Base-by-base conservation (phyloP, 305 asterid species). In the Nicotiana rustica region DNA sequence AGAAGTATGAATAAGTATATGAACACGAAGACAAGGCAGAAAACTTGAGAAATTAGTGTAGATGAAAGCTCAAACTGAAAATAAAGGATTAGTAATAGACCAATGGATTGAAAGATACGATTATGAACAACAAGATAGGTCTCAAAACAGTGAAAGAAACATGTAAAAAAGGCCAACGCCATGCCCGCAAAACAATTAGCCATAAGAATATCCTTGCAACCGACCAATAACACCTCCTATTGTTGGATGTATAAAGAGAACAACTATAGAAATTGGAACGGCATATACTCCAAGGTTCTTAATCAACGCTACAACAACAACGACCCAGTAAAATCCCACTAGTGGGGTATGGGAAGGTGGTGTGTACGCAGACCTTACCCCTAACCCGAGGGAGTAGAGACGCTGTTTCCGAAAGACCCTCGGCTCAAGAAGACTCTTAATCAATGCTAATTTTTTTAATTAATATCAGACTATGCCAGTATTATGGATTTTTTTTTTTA, bases 251-350 rank as follows among this genome's bases (percentile, higher is more conserved):
- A 31, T 33, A 31, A 14, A 4, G 10, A 19, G n/a, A 52, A 44
- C 49, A 62, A 61, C 82, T 76, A 33, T 12, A 29, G 81, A 41
- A 83, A 59, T 41, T 41, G 49, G 3, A 8, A 41, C 3, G 44
- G 82, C 57, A 64, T 66, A 82, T 65, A 52, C 78, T 49, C 49
- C 66, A 35, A 60, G 62, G 44, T 75, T 36, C 84, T 10, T 60
- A 35, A 83, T 56, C 55, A 83, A 36, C 38, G 15, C 82, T 25
- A 61, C 59, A 8, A n/a, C 49, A 41, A 35, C 38, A 36, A 36
- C 49, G 3, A 41, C 3, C 49, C 2, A 41, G 12, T 41, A 41
- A 41, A 41, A 41, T 8, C 3, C 49, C 12, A 41, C 49, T 2
- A 8, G 49, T 41, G 3, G 49, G 0, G 12, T 8, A 10, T 41